Evolutionary conservation across 495 filamentous ascomycete species (phyloP).

Genomic region (Aspergillus mulundensis): DNA sequence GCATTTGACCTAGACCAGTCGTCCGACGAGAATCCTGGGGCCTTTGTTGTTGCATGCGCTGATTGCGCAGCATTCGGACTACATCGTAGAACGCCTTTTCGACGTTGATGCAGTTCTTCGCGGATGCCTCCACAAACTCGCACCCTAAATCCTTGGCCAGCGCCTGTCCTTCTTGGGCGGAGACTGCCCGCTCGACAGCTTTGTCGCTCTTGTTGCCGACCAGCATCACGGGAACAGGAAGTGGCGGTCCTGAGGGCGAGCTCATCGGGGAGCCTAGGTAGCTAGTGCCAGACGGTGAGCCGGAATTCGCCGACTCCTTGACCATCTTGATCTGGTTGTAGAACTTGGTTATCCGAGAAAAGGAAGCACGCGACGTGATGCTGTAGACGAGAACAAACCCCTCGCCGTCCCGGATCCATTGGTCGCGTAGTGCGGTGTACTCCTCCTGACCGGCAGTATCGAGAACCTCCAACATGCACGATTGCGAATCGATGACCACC

Average conservation of each 20-base stretch:
- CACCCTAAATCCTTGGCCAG: slow-evolving; percentile 89
- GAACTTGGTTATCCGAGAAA: slow-evolving; percentile 89
- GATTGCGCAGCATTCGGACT: slow-evolving; percentile 79
- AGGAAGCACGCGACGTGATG: slow-evolving; percentile 92
- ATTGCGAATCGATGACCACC: slow-evolving; percentile 92
- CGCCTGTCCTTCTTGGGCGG: slow-evolving; percentile 90
- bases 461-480: slow-evolving; percentile 97
- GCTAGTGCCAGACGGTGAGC: slow-evolving; percentile 54
- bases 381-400: slow-evolving; percentile 98
- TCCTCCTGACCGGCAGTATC: slow-evolving; percentile 99
- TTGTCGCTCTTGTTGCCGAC: slow-evolving; percentile 98
- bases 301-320: slow-evolving; percentile 83
- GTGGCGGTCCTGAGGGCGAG: slow-evolving; percentile 52
- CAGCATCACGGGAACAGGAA: slow-evolving; percentile 90
- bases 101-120: slow-evolving; percentile 99
- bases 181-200: slow-evolving; percentile 92
- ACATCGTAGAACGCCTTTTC: slow-evolving; percentile 99
- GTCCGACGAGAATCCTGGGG: slow-evolving; percentile 39
- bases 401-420: slow-evolving; percentile 98
- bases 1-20: slow-evolving; percentile 34
- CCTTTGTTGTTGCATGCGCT: slow-evolving; percentile 57
- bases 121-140: slow-evolving; percentile 96
- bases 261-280: slow-evolving; percentile 67
- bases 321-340: slow-evolving; percentile 96
- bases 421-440: slow-evolving; percentile 93